Evolutionary conservation across 2,329 filamentous ascomycete genomes (phyloP).

Genomic region (Colletotrichum sp.): DNA sequence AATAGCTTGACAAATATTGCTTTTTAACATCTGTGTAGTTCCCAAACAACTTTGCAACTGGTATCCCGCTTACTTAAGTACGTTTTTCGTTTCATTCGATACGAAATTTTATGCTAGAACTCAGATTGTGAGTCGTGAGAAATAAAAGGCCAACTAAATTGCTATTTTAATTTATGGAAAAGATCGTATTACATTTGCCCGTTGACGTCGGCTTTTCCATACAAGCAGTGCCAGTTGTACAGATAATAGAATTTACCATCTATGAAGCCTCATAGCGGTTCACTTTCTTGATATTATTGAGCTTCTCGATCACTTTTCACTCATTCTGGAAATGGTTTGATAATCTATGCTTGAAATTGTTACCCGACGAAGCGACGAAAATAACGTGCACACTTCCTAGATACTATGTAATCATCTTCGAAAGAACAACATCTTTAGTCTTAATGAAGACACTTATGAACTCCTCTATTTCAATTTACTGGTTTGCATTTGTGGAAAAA

Average conservation of each 20-base stretch:
- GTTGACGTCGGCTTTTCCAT: not conserved
- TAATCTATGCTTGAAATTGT: not conserved
- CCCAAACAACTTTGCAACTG: too few species aligned
- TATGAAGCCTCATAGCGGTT: not conserved
- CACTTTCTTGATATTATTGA: too few species aligned
- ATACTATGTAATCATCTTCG: not conserved
- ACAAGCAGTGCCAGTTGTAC: fast-evolving
- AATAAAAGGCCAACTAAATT: not conserved
- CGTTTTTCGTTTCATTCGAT: not conserved
- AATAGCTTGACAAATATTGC: too few species aligned
- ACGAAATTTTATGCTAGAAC: not conserved
- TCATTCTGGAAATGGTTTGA: too few species aligned
- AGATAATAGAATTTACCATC: not conserved
- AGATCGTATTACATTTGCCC: too few species aligned
- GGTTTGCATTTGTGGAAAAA: not conserved
- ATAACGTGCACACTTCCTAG: too few species aligned
- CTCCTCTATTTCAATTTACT: not conserved
- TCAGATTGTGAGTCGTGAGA: not conserved
- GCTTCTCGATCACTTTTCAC: too few species aligned
- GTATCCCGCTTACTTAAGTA: not conserved
- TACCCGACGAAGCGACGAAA: not conserved
- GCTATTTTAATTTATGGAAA: too few species aligned
- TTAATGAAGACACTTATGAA: not conserved
- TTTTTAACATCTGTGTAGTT: too few species aligned
- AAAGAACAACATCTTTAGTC: not conserved